Base-by-base conservation (phyloP, 1,284 basidiomycete species). In the Ustilago sp. region DNA sequence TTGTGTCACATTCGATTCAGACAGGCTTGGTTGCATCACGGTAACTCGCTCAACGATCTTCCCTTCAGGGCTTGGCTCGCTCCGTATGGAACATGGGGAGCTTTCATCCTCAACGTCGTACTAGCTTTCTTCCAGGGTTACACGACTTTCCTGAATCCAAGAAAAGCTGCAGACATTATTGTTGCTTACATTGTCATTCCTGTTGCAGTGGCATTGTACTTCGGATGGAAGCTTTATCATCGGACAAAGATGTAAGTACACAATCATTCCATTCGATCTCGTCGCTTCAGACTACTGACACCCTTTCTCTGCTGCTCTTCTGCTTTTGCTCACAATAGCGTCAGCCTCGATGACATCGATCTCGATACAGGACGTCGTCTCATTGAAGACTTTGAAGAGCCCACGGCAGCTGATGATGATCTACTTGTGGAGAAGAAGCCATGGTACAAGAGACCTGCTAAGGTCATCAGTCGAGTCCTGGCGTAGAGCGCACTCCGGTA, bases 141-240 rank as follows among this genome's bases (percentile, higher is more conserved):
- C 48, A 66, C 68, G 38, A 65, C 71, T 19, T 72, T 79, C 61
- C 58, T 74, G 9, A 72, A 56, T 39, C 70, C 70, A 17, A 80
- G 75, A 51, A 68, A 69, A 51, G 63, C 68, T 4, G 70, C 72
- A 96, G 87, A 98, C 93, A 6, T 96, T 34, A 87, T 94, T 48
- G 92, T 92, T 39, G 92, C 90, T 81, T 95, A 95, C 86, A 83
- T 95, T 39, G 92, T 93, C 34, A 87, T 94, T 52, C 86, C 86
- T 11, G 75, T 92, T 45, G 94, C 94, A 89, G 92, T 92, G n/a
- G 70, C 93, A 58, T 84, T 94, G 50, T 95, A 92, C 85, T 12
- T 90, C 45, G 89, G 87, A 3, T 89, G 90, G 63, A 90, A 89
- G 78, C 74, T 89, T 60, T 76, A 82, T 80, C 89, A 89, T 80